Evolutionary conservation across 805 yeast species (phyloP), one percentile per base, ranked within the genome.

Genomic region (Ogataea siamensis): DNA sequence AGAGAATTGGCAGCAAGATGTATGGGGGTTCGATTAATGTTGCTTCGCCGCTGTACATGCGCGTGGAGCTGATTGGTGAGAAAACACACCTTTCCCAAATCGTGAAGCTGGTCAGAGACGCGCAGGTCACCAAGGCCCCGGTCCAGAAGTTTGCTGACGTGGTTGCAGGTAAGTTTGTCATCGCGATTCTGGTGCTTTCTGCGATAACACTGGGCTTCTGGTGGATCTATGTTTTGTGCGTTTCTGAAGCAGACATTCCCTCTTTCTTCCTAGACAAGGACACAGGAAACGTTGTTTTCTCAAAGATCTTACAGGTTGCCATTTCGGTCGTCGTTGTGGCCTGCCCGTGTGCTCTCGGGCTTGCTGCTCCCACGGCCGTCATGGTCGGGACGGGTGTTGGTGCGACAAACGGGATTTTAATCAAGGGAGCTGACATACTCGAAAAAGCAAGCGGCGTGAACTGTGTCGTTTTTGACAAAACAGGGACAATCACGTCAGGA

Each of bases 321-420:
- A 91, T 93, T 18, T 80, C 95, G 5, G 99, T 93, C 5, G 76
- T 94, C 47, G 96, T 93, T 8, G 97, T 93, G 34, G 99, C 99
- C 2, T 93, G 99, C 63, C 99, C 99, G 0, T 93, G 99, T 71
- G 98, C 99, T 0, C 65, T 93, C 16, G 99, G 99, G 3, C 70
- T 93, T 34, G 97, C 97, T 3, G 95, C 98, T 0, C 99, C 99
- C 1, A 94, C 99, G 2, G 98, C 98, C 0, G 87, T 93, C 8
- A 93, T 94, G 97, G 99, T 93, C 2, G 99, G 97, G 7, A 91
- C 98, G 2, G 99, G 99, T 27, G 83, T 87, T 15, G 98, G 96
- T 27, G 98, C 99, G 0, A 62, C 75, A 10, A 71, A 87, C 59
- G 98, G 99, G 13, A 83, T 93, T 5, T 67, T 93, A 37, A 84